Percentiles rank a stretch among this genome's conserved stretches.
phyloP scores from a whole-genome alignment of 2,329 filamentous ascomycete genomes.

The Pestalotiopsis sp. region DNA sequence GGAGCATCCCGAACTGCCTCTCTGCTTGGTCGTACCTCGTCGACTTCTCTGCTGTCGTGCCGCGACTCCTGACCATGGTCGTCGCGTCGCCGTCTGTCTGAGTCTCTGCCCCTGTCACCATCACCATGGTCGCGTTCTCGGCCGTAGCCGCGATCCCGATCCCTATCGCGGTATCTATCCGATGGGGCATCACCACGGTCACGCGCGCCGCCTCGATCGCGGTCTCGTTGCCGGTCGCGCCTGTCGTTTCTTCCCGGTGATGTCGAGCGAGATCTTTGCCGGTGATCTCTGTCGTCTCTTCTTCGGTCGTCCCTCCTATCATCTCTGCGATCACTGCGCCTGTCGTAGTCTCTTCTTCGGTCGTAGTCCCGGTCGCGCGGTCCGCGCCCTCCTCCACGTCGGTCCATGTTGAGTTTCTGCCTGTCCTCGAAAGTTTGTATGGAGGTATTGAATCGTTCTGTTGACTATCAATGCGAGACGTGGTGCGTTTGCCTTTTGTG shows the following conservation, averaged over 20 bases:
- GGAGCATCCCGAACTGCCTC: constrained; percentile 16
- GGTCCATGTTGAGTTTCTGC: not conserved
- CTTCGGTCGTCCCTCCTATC: constrained; percentile 27
- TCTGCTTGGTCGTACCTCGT: constrained; percentile 19
- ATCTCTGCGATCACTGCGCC: constrained; percentile 20
- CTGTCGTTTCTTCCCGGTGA: constrained; percentile 27
- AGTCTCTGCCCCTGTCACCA: constrained; percentile 6
- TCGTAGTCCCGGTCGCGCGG: not conserved
- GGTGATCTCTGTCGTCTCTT: constrained; percentile 23
- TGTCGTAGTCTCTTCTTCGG: constrained; percentile 24
- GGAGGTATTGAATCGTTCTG: too few relatives aligned
- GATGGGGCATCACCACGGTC: constrained; percentile 1
- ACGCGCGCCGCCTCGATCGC: constrained; percentile 23
- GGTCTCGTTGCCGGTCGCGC: constrained; percentile 30
- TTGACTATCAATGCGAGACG: too few relatives aligned
- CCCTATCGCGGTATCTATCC: constrained; percentile 21
- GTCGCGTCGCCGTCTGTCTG: constrained; percentile 5
- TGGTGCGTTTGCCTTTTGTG: not conserved
- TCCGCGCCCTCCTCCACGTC: constrained; percentile 10
- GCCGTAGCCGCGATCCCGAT: constrained; percentile 33
- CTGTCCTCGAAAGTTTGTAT: too few relatives aligned
- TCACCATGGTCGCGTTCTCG: constrained; percentile 29
- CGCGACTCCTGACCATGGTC: constrained; percentile 23
- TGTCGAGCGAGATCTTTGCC: constrained; percentile 20
- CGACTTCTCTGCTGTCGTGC: constrained; percentile 19